These are phyloP conservation scores for Dactylellina haptotyla DNA, from an alignment of 2,329 filamentous ascomycete genomes.

Conservation along the genomic window DNA sequence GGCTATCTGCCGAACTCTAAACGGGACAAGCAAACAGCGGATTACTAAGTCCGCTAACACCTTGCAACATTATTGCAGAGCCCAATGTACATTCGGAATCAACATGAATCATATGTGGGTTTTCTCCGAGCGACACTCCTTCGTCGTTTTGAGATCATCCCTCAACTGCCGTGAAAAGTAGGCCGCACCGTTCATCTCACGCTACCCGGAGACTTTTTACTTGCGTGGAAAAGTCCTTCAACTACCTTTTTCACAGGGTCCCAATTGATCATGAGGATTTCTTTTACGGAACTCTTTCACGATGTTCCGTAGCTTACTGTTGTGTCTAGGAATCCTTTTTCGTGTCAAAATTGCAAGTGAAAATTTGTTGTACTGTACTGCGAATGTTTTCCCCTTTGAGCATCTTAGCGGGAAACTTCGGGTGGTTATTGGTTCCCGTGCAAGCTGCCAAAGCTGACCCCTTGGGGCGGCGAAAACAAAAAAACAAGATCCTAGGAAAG, in stretches of 20 bases:
- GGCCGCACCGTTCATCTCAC: not conserved
- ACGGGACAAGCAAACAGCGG: not conserved
- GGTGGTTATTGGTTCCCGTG: not conserved
- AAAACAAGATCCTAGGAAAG: too few species aligned
- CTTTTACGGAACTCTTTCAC: too few species aligned
- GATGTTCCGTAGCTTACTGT: too few species aligned
- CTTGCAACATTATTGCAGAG: slow-evolving; percentile 29
- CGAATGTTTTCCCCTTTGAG: slow-evolving; percentile 16
- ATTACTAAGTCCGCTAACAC: slow-evolving; percentile 52
- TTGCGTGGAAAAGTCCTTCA: not conserved
- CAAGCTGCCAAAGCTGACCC: not conserved
- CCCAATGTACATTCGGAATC: slow-evolving; percentile 11
- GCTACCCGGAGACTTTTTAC: slow-evolving; percentile 23
- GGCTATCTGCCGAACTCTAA: slow-evolving; percentile 29
- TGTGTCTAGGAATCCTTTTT: too few species aligned
- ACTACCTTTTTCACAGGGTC: too few species aligned
- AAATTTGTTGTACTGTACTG: too few species aligned
- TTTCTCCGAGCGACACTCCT: slow-evolving; percentile 8
- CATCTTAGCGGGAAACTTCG: slow-evolving; percentile 21
- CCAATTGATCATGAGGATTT: not conserved
- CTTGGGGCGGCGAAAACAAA: too few species aligned
- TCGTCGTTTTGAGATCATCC: slow-evolving; percentile 5
- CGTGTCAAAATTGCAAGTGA: too few species aligned
- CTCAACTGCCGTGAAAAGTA: slow-evolving; percentile 29
- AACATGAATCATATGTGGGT: slow-evolving; percentile 42